phyloP scores from a whole-genome alignment of 164 flowering plant genomes.

The Stephania japonica region DNA sequence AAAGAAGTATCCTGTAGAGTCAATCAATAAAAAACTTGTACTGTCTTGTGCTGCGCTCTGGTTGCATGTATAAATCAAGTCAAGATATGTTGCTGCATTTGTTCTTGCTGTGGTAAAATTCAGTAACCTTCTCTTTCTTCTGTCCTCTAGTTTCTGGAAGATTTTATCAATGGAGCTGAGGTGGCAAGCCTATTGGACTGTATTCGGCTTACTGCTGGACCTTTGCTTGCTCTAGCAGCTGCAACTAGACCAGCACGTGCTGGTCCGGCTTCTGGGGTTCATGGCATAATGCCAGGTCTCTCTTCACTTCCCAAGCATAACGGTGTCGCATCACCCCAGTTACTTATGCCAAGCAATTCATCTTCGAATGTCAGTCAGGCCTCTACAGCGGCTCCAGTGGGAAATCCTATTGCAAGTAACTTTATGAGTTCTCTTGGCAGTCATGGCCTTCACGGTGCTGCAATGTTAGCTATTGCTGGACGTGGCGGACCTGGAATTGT shows the following conservation, averaged over 20 bases:
- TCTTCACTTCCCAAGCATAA: conserved; percentile 53
- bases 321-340: conserved; percentile 45
- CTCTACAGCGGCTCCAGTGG: conserved; percentile 33
- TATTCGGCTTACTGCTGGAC: conserved; percentile 96
- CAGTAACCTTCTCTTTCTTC: not conserved
- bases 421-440: conserved; percentile 44
- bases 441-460: conserved; percentile 56
- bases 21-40: not conserved
- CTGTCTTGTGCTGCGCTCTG: not conserved
- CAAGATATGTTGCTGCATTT: not conserved
- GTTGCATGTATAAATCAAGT: not conserved
- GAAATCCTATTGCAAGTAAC: conserved; percentile 36
- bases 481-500: conserved; percentile 97
- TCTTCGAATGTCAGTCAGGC: conserved; percentile 37
- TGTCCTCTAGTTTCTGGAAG: conserved; percentile 77
- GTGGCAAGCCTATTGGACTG: conserved; percentile 94
- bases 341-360: conserved; percentile 41
- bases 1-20: not conserved
- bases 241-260: conserved; percentile 98
- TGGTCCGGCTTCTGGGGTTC: conserved; percentile 68
- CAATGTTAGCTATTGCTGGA: conserved; percentile 74
- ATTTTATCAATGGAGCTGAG: conserved; percentile 96
- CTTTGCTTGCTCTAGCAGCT: conserved; percentile 90
- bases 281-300: conserved; percentile 42
- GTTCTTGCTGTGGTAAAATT: not conserved